Conservation (phyloP, 2,329 filamentous ascomycete genomes). For the Colletotrichum eremochloae region DNA sequence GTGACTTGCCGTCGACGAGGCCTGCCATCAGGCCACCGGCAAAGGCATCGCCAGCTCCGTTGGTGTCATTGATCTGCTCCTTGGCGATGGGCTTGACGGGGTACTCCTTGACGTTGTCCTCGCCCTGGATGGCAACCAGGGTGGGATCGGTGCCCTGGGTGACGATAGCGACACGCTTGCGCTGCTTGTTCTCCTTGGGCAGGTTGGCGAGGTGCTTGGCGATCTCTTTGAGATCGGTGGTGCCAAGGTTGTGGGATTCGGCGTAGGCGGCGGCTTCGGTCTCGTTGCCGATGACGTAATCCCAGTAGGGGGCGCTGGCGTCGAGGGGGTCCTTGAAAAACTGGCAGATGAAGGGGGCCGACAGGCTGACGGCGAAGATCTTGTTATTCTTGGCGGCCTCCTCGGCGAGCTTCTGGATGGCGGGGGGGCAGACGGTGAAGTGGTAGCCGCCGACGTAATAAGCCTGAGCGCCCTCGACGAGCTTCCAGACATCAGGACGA, state of each 20-base stretch:
- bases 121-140: constrained; percentile 81
- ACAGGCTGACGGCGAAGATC: constrained; percentile 90
- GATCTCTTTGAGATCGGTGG: constrained; percentile 85
- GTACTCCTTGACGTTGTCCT: constrained; percentile 80
- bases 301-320: constrained; percentile 88
- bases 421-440: constrained; percentile 93
- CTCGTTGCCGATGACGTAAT: constrained; percentile 98
- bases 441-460: constrained; percentile 98
- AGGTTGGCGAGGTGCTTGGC: constrained; percentile 87
- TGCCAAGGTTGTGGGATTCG: constrained; percentile 80
- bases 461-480: constrained; percentile 88
- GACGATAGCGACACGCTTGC: constrained; percentile 88
- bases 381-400: constrained; percentile 93
- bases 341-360: constrained; percentile 94
- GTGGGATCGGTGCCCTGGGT: constrained; percentile 96
- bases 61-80: constrained; percentile 92
- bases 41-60: constrained; percentile 96
- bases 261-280: constrained; percentile 92
- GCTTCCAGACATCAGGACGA: constrained; percentile 89
- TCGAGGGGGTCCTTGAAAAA: constrained; percentile 98
- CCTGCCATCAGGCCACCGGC: constrained; percentile 94
- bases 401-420: constrained; percentile 89
- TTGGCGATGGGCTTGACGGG: constrained; percentile 83
- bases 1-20: constrained; percentile 84
- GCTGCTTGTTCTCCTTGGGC: constrained; percentile 90